Base-by-base conservation (phyloP, 2,329 filamentous ascomycete genomes). In the Aspergillus sp. region DNA sequence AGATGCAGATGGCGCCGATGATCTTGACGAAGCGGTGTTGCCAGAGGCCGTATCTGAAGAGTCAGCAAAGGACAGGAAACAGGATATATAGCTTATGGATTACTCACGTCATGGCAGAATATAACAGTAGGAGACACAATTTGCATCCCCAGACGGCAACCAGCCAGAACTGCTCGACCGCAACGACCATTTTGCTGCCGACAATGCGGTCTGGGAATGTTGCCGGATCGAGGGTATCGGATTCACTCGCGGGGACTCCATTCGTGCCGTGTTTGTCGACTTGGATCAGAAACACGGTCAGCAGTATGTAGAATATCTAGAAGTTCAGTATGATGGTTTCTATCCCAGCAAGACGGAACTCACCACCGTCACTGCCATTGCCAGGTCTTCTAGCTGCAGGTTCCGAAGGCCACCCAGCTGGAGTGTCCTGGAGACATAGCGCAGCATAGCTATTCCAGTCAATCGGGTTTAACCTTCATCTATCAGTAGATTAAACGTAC, bases 101-200 rank as follows among this genome's bases (percentile, higher is more conserved):
- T n/a, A n/a, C 69, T 68, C 57, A 82, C 68, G 76, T 86, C 67
- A 86, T 75, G 19, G 83, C 74, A 5, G 74, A 73, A 33, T 85
- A 85, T 45, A 85, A 71, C 12, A 84, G 70, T 13, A 85, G 64
- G 13, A 85, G 65, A 50, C 81, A 84, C 1, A 75, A 75, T 62
- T 85, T 85, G 63, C 82, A 73, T 0, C 79, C 71, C 82, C 83
- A 85, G 4, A 80, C 75, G 1, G 77, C 79, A 1, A 77, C 70
- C 41, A 82, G 72, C 61, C 82, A 82, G 64, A 79, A 81, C 57
- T 83, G 76, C 61, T 85, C 83, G 13, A 81, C 77, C 0, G 80
- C 79, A 53, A 85, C 71, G 1, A 82, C 80, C 65, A 83, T 77
- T 62, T 83, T 83, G 64, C 81, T 83, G n/a, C 83, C 83, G 49